Evolutionary conservation across 2,329 filamentous ascomycete species (phyloP).

Genomic region (Neonectria coccinea): DNA sequence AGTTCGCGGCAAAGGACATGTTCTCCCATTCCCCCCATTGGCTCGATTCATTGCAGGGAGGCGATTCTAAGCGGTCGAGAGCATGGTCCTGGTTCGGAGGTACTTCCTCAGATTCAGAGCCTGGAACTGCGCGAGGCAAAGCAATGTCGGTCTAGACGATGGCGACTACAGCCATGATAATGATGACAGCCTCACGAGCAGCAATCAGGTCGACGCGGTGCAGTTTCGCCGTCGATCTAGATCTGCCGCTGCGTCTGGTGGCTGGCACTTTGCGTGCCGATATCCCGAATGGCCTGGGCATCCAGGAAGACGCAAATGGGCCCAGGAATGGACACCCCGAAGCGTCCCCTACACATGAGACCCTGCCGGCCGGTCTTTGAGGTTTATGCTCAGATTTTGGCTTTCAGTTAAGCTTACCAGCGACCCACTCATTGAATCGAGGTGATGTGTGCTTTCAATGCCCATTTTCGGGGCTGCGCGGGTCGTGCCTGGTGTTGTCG

Average conservation of each 20-base stretch:
- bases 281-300: slow-evolving; percentile 20
- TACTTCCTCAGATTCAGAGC: background rate
- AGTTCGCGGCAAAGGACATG: background rate
- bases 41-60: slow-evolving; percentile 9
- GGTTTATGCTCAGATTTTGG: slow-evolving; percentile 17
- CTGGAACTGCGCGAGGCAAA: slow-evolving; percentile 4
- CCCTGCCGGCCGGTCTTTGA: slow-evolving; percentile 11
- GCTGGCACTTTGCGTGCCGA: slow-evolving; percentile 23
- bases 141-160: slow-evolving; percentile 30
- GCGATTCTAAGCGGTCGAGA: background rate
- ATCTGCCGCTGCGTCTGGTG: slow-evolving; percentile 14
- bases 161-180: slow-evolving; percentile 39
- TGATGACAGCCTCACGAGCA: slow-evolving; percentile 36
- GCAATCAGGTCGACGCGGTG: slow-evolving; percentile 1
- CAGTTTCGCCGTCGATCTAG: slow-evolving; percentile 25
- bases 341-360: slow-evolving; percentile 20
- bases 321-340: slow-evolving; percentile 9
- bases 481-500: slow-evolving; percentile 8
- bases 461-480: background rate
- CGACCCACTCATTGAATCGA: slow-evolving; percentile 7
- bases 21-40: slow-evolving; percentile 6
- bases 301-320: slow-evolving; percentile 1
- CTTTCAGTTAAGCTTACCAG: slow-evolving; percentile 29
- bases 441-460: background rate
- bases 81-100: background rate